Base-by-base conservation (phyloP, 331 rosid genomes). In the Stylosanthes scabra region DNA sequence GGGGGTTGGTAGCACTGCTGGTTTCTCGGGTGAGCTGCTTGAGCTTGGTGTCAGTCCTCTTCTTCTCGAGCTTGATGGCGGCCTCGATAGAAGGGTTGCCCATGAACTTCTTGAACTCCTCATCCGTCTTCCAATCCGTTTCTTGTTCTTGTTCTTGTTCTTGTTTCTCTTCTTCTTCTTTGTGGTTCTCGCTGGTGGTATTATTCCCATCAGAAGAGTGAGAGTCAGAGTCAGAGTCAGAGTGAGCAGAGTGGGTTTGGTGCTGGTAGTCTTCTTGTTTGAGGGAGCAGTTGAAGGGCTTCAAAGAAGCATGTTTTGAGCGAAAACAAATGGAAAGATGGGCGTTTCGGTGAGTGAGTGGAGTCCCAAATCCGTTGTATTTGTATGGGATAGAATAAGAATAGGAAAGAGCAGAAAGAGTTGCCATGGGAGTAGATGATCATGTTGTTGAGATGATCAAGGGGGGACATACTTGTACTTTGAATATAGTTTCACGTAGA, bases 81-180 rank as follows among this genome's bases (percentile, higher is more conserved):
- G 97, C 97, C 84, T 93, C 96, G 16, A 93, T 85, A 0, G 98
- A 91, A 52, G 93, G 98, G 62, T 84, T 91, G 0, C 97, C 98
- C 98, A 93, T 93, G 76, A 93, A 93, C 66, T 85, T 91, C 89
- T 91, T 93, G 58, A 93, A 93, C 74, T 91, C 97, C 69, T 89
- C 96, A 68, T 93, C 98, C 1, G 79, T 86, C 74, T 91, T 93
- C 98, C 98, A 93, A 72, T 93, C 98, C 78, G 58, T 68, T 63
- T 93, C 97, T 47, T 88, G 98, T 60, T 34, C 39, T 34, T 81
- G 90, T 16, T 82, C 77, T 74, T 78, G 83, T 11, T 62, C 68
- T 68, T 29, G 42, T 29, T 87, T 79, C n/a, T 58, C 70, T 57
- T 59, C 46, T 8, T 52, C 27, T 52, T 52, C 58, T n/a, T 2